Conservation (phyloP, 2,329 filamentous ascomycete genomes). For the Fusarium globosum region DNA sequence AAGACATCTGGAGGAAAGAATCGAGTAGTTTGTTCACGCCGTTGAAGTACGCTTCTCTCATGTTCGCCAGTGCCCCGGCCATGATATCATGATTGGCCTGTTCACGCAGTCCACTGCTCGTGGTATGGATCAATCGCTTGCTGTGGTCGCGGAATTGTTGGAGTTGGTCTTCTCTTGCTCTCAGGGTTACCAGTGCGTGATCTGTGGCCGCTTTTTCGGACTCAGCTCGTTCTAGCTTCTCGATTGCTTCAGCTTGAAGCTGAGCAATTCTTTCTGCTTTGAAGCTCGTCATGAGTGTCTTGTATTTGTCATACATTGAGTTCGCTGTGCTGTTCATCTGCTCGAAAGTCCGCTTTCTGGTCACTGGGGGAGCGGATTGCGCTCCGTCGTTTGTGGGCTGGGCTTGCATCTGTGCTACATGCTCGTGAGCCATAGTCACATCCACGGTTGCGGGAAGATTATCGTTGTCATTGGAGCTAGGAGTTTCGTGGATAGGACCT, state of each 20-base stretch:
- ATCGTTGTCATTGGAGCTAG: accelerated
- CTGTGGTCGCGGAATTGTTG: background rate
- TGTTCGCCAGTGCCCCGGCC: background rate
- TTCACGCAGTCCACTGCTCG: background rate
- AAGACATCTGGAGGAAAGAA: background rate
- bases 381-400: background rate
- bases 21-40: background rate
- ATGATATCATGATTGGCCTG: background rate
- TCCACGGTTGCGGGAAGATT: too few relatives aligned
- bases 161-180: background rate
- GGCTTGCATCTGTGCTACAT: background rate
- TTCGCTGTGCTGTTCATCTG: background rate
- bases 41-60: background rate
- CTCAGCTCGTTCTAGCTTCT: background rate
- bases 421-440: background rate
- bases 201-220: background rate
- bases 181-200: background rate
- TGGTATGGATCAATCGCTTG: background rate
- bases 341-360: background rate
- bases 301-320: background rate
- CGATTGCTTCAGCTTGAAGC: background rate
- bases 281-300: background rate
- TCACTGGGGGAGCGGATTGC: too few relatives aligned
- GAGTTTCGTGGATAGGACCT: too few relatives aligned
- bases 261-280: background rate